phyloP scores from a whole-genome alignment of 305 asterid genomes.

The Ruellia speciosa region DNA sequence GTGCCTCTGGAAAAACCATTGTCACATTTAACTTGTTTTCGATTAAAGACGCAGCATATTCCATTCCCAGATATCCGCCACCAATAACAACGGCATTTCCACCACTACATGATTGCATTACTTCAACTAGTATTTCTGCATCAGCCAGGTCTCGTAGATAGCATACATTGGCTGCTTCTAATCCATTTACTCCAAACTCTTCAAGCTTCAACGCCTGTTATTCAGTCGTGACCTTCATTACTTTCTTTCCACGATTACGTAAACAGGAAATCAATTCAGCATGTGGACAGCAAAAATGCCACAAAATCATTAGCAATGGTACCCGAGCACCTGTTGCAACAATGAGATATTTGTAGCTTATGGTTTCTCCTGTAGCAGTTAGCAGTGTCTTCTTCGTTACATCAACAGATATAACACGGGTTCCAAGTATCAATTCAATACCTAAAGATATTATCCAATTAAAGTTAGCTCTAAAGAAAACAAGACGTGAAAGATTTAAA shows the following conservation, averaged over 20 bases:
- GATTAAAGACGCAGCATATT: constrained; percentile 62
- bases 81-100: constrained; percentile 68
- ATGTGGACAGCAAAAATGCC: too few species aligned
- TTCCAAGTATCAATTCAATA: constrained; percentile 82
- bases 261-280: background rate
- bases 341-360: constrained; percentile 87
- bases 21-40: constrained; percentile 51
- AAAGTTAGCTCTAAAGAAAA: constrained; percentile 18
- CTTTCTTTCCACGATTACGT: background rate
- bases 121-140: constrained; percentile 47
- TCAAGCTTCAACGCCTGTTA: constrained; percentile 72
- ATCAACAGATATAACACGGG: constrained; percentile 75
- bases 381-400: constrained; percentile 72
- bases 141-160: constrained; percentile 60
- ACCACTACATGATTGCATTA: constrained; percentile 44
- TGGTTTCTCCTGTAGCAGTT: constrained; percentile 84
- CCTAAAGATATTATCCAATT: too few species aligned
- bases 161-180: constrained; percentile 59
- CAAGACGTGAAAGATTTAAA: too few species aligned
- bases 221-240: background rate
- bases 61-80: constrained; percentile 78
- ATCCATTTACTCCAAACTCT: constrained; percentile 65
- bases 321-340: constrained; percentile 99
- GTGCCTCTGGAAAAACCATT: constrained; percentile 73
- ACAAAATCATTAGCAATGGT: too few species aligned